Base-by-base conservation (phyloP, 2,329 filamentous ascomycete species). In the Teratosphaeria gauchensis region DNA sequence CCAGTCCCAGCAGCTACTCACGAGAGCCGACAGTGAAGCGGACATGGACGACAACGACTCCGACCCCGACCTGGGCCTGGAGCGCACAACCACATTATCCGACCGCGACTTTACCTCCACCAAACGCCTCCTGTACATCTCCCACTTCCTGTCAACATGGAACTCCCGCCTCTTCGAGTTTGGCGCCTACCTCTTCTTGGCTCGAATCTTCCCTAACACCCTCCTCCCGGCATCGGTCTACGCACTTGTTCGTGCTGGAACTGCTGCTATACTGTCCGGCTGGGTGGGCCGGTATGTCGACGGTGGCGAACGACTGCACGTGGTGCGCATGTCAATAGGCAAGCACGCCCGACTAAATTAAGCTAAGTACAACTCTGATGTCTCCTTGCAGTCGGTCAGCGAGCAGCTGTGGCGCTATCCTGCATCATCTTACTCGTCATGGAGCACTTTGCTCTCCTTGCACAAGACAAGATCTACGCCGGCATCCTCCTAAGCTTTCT, bases 181-280 rank as follows among this genome's bases (percentile, higher is more conserved):
- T 60, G 77, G 75, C 35, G 74, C 77, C n/a, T 74, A 79, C 12
- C 70, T 80, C 12, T 80, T 79, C 64, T 70, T 80, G 0, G 75
- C 76, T 2, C 63, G 68, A 3, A 74, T 78, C 33, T 79, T 74
- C 54, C 77, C 77, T 0, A 65, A 76, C 0, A 88, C 85, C 0
- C 74, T 90, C 24, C 76, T 87, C 24, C 86, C 83, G 38, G 78
- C 85, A 58, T 89, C 86, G 0, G 73, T 86, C n/a, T 90, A 90
- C 66, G 87, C 87, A 0, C 72, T 90, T 6, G 75, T 79, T 4
- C 81, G 87, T 24, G 78, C 82, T 5, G 72, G 77, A 0, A 76
- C 83, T 0, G 84, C 84, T 0, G 80, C 86, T 3, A 31, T 84
- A 0, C 73, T 88, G 6, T 81, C 85, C 0, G 80, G 82, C 12